Percentiles rank a stretch among this genome's conserved stretches.
These are phyloP conservation scores for Yamadazyma diospyri DNA, from an alignment of 1,139 yeast species.

Conservation along the genomic window DNA sequence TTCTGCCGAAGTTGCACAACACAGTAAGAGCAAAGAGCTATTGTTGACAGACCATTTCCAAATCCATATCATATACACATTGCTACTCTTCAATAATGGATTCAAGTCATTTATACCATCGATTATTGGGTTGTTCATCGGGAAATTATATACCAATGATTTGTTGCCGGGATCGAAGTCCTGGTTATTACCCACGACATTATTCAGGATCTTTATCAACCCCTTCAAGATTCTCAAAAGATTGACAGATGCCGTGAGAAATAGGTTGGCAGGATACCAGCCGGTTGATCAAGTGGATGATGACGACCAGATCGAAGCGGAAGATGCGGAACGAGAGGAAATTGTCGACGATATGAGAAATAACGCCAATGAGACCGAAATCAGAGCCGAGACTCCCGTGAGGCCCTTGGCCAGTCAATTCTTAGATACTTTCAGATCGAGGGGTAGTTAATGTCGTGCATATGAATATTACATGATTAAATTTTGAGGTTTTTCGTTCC, in stretches of 20 bases:
- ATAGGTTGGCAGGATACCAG: conserved; percentile 12
- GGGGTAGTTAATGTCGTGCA: conserved; percentile 3
- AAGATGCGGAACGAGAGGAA: conserved; percentile 18
- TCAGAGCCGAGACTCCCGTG: conserved; percentile 53
- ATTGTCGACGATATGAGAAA: conserved; percentile 23
- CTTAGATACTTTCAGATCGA: conserved; percentile 49
- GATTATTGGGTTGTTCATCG: conserved; percentile 56
- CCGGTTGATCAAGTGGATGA: conserved; percentile 14
- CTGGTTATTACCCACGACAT: conserved; percentile 43
- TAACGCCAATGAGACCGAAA: conserved; percentile 21
- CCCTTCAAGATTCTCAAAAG: conserved; percentile 19
- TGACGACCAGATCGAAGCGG: conserved; percentile 18
- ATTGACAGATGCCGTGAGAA: conserved; percentile 5
- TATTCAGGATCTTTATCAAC: conserved; percentile 23
- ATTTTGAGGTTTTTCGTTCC: conserved; percentile 27
- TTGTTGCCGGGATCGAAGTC: conserved; percentile 58
- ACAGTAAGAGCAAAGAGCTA: conserved; percentile 23
- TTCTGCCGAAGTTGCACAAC: too few relatives aligned
- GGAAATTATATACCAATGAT: conserved; percentile 51
- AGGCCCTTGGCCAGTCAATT: conserved; percentile 58
- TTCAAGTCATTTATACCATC: conserved; percentile 49
- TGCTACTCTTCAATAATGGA: conserved; percentile 55
- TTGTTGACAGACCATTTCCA: conserved; percentile 55
- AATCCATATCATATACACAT: conserved; percentile 48
- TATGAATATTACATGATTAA: conserved; percentile 2